Percentiles rank a stretch among this genome's conserved stretches.
Conservation (phyloP, 495 filamentous ascomycete species). For the Xylaria telfairii region DNA sequence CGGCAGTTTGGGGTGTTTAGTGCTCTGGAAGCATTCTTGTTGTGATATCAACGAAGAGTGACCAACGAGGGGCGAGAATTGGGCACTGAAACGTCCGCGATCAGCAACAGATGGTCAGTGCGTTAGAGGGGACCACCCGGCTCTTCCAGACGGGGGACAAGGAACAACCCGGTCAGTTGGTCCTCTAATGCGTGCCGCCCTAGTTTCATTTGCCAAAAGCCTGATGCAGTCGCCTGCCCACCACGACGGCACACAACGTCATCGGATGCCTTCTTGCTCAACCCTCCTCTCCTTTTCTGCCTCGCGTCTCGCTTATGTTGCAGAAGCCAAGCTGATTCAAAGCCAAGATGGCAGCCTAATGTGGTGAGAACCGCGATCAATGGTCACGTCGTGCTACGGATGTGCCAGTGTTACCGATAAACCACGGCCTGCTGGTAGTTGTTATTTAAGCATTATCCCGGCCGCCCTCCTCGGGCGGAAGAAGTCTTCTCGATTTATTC, state of each 20-base stretch:
- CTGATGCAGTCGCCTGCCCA: slow-evolving; percentile 25
- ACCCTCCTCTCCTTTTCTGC: slow-evolving; percentile 17
- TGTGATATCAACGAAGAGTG: slow-evolving; percentile 8
- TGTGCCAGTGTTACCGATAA: not conserved
- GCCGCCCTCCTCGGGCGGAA: not conserved
- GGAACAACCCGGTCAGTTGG: slow-evolving; percentile 14
- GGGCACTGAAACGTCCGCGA: not conserved
- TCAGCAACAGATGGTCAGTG: slow-evolving; percentile 8
- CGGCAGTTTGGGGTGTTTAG: not conserved
- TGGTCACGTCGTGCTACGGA: slow-evolving; percentile 18
- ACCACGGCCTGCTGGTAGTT: not conserved
- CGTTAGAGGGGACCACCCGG: not conserved
- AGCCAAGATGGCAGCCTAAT: slow-evolving; percentile 10
- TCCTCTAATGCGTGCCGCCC: not conserved
- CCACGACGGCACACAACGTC: slow-evolving; percentile 15
- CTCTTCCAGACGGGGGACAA: not conserved
- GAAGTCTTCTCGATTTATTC: not conserved
- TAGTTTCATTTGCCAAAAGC: slow-evolving; percentile 20
- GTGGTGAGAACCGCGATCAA: not conserved
- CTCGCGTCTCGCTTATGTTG: not conserved
- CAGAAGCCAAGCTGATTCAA: not conserved
- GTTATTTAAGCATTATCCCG: slow-evolving; percentile 13
- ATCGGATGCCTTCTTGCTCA: slow-evolving; percentile 23
- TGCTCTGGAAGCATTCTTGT: slow-evolving; percentile 20
- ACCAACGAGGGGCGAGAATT: slow-evolving; percentile 22